These are phyloP conservation scores for Fusarium aywerte DNA, from an alignment of 2,329 filamentous ascomycete genomes.

Conservation along the genomic window DNA sequence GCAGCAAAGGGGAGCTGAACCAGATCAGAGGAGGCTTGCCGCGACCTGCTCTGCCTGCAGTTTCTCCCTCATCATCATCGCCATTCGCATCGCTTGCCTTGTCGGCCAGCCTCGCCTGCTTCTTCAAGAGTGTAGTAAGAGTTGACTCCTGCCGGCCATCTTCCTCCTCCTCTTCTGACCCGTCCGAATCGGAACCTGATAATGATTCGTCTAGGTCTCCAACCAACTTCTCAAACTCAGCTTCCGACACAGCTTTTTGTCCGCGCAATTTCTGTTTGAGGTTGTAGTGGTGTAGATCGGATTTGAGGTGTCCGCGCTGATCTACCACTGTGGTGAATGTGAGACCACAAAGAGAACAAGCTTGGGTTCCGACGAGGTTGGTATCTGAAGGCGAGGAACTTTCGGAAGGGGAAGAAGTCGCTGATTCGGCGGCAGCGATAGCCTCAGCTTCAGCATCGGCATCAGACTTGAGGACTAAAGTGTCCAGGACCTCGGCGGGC, in stretches of 20 bases:
- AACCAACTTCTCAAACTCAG: conserved; percentile 86
- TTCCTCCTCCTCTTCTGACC: conserved; percentile 74
- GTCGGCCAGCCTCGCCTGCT: conserved; percentile 79
- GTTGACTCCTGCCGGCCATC: conserved; percentile 71
- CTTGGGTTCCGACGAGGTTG: conserved; percentile 70
- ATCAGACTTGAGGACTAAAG: conserved; percentile 64
- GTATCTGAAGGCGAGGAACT: conserved; percentile 47
- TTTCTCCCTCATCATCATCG: conserved; percentile 53
- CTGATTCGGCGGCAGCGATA: conserved; percentile 34
- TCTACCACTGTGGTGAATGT: conserved; percentile 79
- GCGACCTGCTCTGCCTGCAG: conserved; percentile 61
- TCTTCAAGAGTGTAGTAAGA: conserved; percentile 81
- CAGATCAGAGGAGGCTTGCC: conserved; percentile 83
- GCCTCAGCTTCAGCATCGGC: conserved; percentile 43
- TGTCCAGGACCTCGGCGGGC: conserved; percentile 76
- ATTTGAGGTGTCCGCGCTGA: conserved; percentile 86
- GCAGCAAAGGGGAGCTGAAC: conserved; percentile 81
- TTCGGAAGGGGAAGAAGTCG: conserved; percentile 40
- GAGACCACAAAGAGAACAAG: conserved; percentile 83
- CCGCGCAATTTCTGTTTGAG: conserved; percentile 89
- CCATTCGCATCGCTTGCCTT: conserved; percentile 60
- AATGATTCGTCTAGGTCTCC: conserved; percentile 89
- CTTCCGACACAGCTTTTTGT: conserved; percentile 75
- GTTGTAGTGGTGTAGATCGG: conserved; percentile 94
- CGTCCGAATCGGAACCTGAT: conserved; percentile 84